Conservation (phyloP, 2,329 filamentous ascomycete species). For the Davidsoniella eucalypti region DNA sequence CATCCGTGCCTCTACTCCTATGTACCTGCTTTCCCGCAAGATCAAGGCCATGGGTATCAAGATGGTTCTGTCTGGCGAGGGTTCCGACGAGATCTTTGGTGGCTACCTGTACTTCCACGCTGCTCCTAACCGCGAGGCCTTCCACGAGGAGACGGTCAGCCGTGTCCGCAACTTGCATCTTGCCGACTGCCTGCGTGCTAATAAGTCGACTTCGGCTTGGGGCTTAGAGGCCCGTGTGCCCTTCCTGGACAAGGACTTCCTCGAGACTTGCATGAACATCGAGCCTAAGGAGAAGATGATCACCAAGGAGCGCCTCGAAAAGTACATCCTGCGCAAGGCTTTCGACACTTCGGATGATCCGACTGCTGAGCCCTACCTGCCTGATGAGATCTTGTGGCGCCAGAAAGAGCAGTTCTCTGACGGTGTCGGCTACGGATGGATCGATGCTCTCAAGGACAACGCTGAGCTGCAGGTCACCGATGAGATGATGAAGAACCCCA, state of each 20-base stretch:
- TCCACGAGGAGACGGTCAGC: conserved; percentile 88
- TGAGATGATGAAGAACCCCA: conserved; percentile 97
- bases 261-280: conserved; percentile 83
- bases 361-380: conserved; percentile 69
- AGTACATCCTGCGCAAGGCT: conserved; percentile 94
- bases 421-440: conserved; percentile 97
- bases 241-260: conserved; percentile 95
- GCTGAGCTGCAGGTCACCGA: conserved; percentile 81
- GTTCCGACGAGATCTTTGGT: conserved; percentile 94
- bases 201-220: conserved; percentile 98
- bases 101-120: conserved; percentile 98
- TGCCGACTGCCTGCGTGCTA: conserved; percentile 90
- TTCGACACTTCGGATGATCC: conserved; percentile 89
- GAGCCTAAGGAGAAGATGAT: conserved; percentile 95
- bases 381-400: conserved; percentile 87
- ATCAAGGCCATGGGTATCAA: conserved; percentile 99
- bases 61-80: conserved; percentile 96
- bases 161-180: conserved; percentile 93
- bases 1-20: conserved; percentile 92
- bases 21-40: conserved; percentile 95
- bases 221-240: conserved; percentile 94
- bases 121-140: conserved; percentile 76
- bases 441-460: conserved; percentile 89
- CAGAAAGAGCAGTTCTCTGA: conserved; percentile 99
- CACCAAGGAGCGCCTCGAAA: conserved; percentile 75